Evolutionary conservation across 208 protist species (phyloP).

Genomic region (Acanthamoeba culbertsoni): DNA sequence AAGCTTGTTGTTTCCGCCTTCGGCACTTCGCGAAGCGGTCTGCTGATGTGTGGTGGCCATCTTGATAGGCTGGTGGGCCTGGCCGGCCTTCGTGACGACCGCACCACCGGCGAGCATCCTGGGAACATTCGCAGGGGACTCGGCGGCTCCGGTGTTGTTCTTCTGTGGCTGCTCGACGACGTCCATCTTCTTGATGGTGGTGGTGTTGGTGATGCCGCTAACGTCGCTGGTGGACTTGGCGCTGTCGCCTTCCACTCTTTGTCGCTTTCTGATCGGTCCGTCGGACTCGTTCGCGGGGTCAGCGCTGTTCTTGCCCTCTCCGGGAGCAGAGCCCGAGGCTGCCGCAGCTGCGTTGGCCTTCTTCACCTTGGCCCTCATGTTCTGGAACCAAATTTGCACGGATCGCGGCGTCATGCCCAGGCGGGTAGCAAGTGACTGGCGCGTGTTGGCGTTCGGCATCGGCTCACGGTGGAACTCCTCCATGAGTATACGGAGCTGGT

Average conservation of each 20-base stretch:
- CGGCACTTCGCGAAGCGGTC: background rate
- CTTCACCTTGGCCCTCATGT: slow-evolving; percentile 47
- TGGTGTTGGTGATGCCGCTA: too few species aligned
- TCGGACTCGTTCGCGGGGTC: background rate
- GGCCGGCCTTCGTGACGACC: background rate
- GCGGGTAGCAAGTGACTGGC: background rate
- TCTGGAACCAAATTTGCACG: slow-evolving; percentile 43
- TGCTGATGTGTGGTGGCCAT: background rate
- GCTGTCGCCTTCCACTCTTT: background rate
- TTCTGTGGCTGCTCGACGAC: background rate
- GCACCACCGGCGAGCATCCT: background rate
- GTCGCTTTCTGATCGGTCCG: background rate
- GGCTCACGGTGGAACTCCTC: slow-evolving; percentile 34
- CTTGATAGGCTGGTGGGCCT: background rate
- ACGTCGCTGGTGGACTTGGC: too few species aligned
- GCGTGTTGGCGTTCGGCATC: slow-evolving; percentile 25
- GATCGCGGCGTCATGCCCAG: slow-evolving; percentile 18
- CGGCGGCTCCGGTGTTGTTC: background rate
- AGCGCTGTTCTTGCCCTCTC: background rate
- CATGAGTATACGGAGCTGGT: slow-evolving; percentile 7
- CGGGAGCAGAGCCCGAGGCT: background rate
- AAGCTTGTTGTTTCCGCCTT: background rate
- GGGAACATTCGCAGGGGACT: background rate
- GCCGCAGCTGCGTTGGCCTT: background rate
- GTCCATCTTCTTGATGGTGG: background rate